Conservation (phyloP, 2,329 filamentous ascomycete species). For the Ambrosiella cleistominuta region DNA sequence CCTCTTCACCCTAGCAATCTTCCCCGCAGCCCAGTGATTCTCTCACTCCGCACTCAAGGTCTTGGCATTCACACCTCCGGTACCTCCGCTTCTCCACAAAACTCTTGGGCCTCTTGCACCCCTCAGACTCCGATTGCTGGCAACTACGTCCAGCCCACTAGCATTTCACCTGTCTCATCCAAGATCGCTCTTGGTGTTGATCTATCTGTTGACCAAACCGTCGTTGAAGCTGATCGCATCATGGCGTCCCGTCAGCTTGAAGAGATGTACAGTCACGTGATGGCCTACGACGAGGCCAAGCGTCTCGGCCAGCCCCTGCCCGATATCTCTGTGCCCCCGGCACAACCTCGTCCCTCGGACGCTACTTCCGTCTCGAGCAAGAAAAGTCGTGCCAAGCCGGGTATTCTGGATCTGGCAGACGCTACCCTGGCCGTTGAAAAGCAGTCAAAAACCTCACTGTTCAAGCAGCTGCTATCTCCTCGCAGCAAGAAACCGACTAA, state of each 20-base stretch:
- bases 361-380: conserved; percentile 18
- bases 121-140: conserved; percentile 16
- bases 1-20: background rate
- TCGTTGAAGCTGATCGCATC: conserved; percentile 56
- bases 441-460: conserved; percentile 36
- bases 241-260: conserved; percentile 73
- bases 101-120: conserved; percentile 9
- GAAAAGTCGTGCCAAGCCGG: conserved; percentile 32
- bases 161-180: conserved; percentile 23
- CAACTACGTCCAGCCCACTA: conserved; percentile 20
- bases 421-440: conserved; percentile 26
- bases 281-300: conserved; percentile 68
- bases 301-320: conserved; percentile 28
- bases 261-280: conserved; percentile 76
- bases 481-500: conserved; percentile 28
- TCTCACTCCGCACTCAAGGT: conserved; percentile 9
- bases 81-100: conserved; percentile 6
- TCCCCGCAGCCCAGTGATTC: background rate
- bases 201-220: conserved; percentile 55
- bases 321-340: conserved; percentile 8
- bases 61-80: conserved; percentile 1
- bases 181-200: conserved; percentile 41
- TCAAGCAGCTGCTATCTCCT: conserved; percentile 45
- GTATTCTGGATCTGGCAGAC: conserved; percentile 29
- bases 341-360: background rate